Evolutionary conservation across 192 early-diverging fungal species (phyloP).

Genomic region (Coemansia biformis): DNA sequence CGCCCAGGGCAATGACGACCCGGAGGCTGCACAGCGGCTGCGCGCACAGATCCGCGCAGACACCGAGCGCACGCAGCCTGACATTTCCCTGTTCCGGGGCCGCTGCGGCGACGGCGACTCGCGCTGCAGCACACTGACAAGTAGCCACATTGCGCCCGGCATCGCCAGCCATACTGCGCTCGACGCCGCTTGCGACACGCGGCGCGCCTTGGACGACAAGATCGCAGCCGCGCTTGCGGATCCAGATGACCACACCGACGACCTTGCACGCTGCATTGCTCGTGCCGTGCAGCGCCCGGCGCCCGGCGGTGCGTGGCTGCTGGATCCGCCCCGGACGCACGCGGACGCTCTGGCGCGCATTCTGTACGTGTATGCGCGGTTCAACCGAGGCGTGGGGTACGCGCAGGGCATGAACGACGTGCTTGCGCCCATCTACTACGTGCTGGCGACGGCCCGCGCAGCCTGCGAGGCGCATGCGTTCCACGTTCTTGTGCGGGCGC

Average conservation of each 20-base stretch:
- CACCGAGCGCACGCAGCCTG: constrained; percentile 12
- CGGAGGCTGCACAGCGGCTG: background rate
- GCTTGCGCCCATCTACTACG: constrained; percentile 74
- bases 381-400: constrained; percentile 77
- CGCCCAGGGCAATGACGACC: background rate
- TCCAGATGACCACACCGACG: background rate
- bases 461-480: constrained; percentile 65
- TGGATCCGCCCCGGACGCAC: constrained; percentile 57
- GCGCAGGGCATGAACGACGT: constrained; percentile 90
- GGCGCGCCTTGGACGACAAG: constrained; percentile 12
- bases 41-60: constrained; percentile 15
- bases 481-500: constrained; percentile 64
- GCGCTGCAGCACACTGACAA: background rate
- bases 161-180: too few species aligned
- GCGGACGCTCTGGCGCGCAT: constrained; percentile 76
- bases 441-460: constrained; percentile 61
- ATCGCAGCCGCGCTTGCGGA: constrained; percentile 2
- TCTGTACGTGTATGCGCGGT: constrained; percentile 71
- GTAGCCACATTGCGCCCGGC: too few species aligned
- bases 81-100: constrained; percentile 16
- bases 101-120: constrained; percentile 22
- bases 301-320: constrained; percentile 17
- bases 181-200: too few species aligned
- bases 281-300: background rate
- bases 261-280: too few species aligned